Evolutionary conservation across 2,329 filamentous ascomycete genomes (phyloP), one percentile per base, ranked within the genome.

Genomic region (Pseudogymnoascus sp.): DNA sequence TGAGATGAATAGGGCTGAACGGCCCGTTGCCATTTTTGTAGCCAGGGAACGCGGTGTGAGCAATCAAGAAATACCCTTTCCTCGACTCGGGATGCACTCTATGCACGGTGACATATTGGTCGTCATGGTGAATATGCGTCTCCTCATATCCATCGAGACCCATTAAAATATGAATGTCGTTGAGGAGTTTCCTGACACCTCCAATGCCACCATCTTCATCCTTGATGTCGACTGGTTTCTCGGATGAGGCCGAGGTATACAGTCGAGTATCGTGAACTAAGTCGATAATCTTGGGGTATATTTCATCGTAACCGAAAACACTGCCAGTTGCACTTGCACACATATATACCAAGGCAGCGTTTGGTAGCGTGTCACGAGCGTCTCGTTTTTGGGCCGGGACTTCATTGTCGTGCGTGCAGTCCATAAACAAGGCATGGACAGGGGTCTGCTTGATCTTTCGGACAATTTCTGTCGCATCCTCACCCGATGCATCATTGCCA

Each of bases 361-460:
- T 97, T 6, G 95, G 90, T 8, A 99, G 81, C 0, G 94, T 97
- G 73, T 99, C 95, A 65, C 92, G 85, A 61, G 92, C 92, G 73
- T 97, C 92, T 42, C 95, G 84, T 76, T 97, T 97, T 75, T 99
- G 93, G 0, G 93, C 91, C 0, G 94, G 94, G 1, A 91, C 89
- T 77, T 99, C 93, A 70, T 99, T 99, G 77, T 99, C 94, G 74
- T 99, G 94, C 0, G 95, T 99, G 75, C 95, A 99, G 74, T 99
- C 95, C 92, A 97, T 97, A 76, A 99, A 97, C 0, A 99, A 79
- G 0, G 93, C 94, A 68, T 96, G 92, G 0, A 97, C 89, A 3
- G 92, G 91, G 3, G 86, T 90, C n/a, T 89, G 87, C 68, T 91
- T 90, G 75, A 99, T 92, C 66, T 83, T 88, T 67, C 88, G 89